phyloP scores from a whole-genome alignment of 805 yeast genomes.

The Hanseniaspora valbyensis region DNA sequence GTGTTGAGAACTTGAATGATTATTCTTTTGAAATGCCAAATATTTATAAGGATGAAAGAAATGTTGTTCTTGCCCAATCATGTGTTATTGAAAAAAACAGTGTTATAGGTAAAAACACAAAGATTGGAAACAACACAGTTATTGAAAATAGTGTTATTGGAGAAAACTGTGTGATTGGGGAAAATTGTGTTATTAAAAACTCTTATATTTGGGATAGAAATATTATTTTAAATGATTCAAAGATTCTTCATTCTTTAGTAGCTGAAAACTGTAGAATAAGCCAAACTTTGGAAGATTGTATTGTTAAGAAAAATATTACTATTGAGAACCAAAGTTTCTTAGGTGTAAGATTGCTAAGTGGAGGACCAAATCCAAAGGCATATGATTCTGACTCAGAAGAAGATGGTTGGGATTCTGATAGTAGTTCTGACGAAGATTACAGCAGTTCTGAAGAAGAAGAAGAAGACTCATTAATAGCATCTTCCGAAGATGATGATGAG shows the following conservation, averaged over 20 bases:
- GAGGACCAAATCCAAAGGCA: neutral
- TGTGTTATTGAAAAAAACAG: constrained; percentile 73
- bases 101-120: constrained; percentile 67
- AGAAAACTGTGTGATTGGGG: constrained; percentile 72
- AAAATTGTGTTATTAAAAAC: constrained; percentile 55
- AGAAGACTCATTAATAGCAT: constrained; percentile 17
- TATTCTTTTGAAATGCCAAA: constrained; percentile 75
- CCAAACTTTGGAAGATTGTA: constrained; percentile 46
- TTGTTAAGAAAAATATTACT: constrained; percentile 64
- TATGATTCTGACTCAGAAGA: constrained; percentile 13
- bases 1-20: constrained; percentile 69
- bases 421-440: constrained; percentile 17
- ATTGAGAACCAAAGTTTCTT: constrained; percentile 41
- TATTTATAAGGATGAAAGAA: constrained; percentile 68
- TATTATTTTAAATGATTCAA: constrained; percentile 52
- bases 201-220: constrained; percentile 85
- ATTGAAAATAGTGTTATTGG: constrained; percentile 73
- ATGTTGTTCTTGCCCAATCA: constrained; percentile 86
- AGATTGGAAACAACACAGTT: constrained; percentile 61
- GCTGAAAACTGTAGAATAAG: constrained; percentile 56
- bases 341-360: constrained; percentile 13
- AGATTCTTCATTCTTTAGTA: constrained; percentile 52
- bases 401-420: constrained; percentile 19
- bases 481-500: constrained; percentile 4
- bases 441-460: constrained; percentile 21